Evolutionary conservation across 345 rosid genomes (phyloP).

Genomic region (Eucalyptus fibrosa): DNA sequence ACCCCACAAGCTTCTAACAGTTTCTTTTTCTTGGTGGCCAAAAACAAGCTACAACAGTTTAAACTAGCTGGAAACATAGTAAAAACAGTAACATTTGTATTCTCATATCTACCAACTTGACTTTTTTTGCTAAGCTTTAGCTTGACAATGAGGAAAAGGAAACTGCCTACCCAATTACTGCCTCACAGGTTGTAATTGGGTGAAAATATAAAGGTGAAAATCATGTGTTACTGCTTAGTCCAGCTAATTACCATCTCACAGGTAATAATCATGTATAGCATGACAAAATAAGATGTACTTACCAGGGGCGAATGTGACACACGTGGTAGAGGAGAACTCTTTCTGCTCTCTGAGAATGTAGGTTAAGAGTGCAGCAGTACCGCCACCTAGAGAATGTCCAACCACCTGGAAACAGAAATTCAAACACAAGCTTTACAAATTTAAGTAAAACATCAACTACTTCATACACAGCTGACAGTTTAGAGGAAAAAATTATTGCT

Average conservation of each 20-base stretch:
- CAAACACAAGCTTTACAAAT: not conserved
- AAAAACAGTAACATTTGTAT: not conserved
- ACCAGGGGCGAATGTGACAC: slow-evolving; percentile 96
- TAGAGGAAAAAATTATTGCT: not conserved
- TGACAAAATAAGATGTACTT: not conserved
- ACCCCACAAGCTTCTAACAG: not conserved
- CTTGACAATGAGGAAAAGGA: not conserved
- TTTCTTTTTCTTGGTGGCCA: not conserved
- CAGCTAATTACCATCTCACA: not conserved
- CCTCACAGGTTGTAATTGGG: not conserved
- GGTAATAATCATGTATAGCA: not conserved
- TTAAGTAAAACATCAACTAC: not conserved
- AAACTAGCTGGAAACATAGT: not conserved
- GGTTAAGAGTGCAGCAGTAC: slow-evolving; percentile 88
- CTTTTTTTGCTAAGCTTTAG: not conserved
- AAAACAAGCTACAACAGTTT: not conserved
- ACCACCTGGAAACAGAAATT: slow-evolving; percentile 45
- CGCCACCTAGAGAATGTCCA: slow-evolving; percentile 98
- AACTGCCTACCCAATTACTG: not conserved
- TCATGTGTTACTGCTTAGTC: not conserved
- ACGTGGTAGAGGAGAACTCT: slow-evolving; percentile 69
- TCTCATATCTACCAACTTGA: not conserved
- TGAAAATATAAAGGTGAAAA: not conserved
- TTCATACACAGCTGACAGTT: not conserved
- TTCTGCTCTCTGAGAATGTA: slow-evolving; percentile 85